phyloP scores from a whole-genome alignment of 1,284 basidiomycete genomes.

The Fereydounia khargensis region DNA sequence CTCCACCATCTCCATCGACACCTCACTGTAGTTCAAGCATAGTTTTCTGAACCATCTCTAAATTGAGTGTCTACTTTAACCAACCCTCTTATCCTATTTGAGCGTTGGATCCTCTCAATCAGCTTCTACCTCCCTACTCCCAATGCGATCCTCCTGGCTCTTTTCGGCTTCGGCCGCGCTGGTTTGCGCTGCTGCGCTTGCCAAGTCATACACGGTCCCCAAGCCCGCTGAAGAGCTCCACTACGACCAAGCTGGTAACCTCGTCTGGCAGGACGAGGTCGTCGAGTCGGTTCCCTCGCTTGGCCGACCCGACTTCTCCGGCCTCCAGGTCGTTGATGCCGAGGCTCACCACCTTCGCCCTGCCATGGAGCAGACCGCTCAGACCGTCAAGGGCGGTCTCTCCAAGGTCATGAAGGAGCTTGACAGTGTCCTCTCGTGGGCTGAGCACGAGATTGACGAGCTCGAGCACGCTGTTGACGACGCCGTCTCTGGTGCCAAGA shows the following conservation, averaged over 20 bases:
- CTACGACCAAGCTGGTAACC: constrained; percentile 39
- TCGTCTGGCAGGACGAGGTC: constrained; percentile 35
- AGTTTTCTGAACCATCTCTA: too few species aligned
- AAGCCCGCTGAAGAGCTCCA: constrained; percentile 38
- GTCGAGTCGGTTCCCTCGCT: constrained; percentile 15
- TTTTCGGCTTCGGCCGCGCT: constrained; percentile 40
- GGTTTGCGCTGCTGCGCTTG: constrained; percentile 40
- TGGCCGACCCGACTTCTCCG: constrained; percentile 40
- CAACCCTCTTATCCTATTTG: too few species aligned
- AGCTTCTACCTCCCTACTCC: not conserved
- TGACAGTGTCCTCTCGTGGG: constrained; percentile 41
- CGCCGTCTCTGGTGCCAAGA: constrained; percentile 16
- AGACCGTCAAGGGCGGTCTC: constrained; percentile 60
- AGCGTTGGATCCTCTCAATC: not conserved
- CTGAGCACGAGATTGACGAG: constrained; percentile 52
- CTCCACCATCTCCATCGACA: too few species aligned
- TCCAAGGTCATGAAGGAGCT: constrained; percentile 50
- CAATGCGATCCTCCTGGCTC: constrained; percentile 48
- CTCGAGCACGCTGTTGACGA: constrained; percentile 32
- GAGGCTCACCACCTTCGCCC: constrained; percentile 18
- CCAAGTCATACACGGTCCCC: constrained; percentile 29
- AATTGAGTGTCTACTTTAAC: too few species aligned
- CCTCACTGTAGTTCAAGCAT: too few species aligned
- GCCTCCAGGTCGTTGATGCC: constrained; percentile 16
- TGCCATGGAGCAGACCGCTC: constrained; percentile 55